Evolutionary conservation across 768 basidiomycete species (phyloP).

Genomic region (Agrocybe praecox): DNA sequence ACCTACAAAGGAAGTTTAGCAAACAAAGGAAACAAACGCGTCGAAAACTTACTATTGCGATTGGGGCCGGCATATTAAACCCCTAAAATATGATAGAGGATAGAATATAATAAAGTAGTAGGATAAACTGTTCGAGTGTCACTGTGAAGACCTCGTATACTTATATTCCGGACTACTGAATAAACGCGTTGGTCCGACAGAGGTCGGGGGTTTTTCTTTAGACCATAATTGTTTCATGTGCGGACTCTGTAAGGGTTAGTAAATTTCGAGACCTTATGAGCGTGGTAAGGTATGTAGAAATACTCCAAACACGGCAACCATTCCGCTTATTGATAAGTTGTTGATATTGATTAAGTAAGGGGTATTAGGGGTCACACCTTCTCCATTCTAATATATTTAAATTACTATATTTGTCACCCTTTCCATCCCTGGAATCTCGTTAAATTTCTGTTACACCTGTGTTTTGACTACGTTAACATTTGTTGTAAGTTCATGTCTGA

Average conservation of each 20-base stretch:
- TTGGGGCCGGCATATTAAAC: conserved; percentile 11
- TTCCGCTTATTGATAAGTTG: conserved; percentile 7
- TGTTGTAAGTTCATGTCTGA: neutral
- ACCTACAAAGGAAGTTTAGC: conserved; percentile 24
- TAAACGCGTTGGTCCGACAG: conserved; percentile 4
- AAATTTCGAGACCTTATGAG: conserved; percentile 6
- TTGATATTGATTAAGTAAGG: conserved; percentile 7
- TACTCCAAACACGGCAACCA: conserved; percentile 1
- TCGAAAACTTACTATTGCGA: conserved; percentile 18
- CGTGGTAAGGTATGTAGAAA: conserved; percentile 4
- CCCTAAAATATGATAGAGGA: conserved; percentile 4
- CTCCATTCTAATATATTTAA: neutral
- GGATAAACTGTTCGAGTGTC: neutral
- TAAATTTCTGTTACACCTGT: neutral
- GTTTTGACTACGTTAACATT: neutral
- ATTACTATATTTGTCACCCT: neutral
- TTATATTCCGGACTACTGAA: conserved; percentile 11
- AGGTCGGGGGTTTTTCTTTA: neutral
- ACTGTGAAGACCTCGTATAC: conserved; percentile 2
- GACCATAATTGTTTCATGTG: conserved; percentile 4
- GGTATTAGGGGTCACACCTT: conserved; percentile 3
- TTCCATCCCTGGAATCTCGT: neutral
- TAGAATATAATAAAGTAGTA: conserved; percentile 6
- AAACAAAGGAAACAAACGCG: neutral
- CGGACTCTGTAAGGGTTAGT: conserved; percentile 2